Base-by-base conservation (phyloP, 176 grass and related monocot species). In the Oryza officinalis region DNA sequence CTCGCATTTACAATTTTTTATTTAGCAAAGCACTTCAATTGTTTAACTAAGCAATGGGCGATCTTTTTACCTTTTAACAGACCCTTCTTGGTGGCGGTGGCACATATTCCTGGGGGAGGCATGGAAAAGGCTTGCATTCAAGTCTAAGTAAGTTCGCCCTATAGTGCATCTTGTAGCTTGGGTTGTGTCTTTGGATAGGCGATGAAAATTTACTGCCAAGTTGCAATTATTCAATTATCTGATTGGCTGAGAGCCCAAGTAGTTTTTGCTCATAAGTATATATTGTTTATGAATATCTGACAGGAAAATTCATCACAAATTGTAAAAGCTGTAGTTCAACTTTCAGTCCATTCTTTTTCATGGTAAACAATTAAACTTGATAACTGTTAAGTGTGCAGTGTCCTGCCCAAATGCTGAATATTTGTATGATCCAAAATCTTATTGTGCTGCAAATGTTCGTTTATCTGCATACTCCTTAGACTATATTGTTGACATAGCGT, bases 21-120 rank as follows among this genome's bases (percentile, higher is more conserved):
- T 25, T 72, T 8, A 33, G 35, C 27, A 71, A 33, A 43, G 13
- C 30, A 82, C 17, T 63, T 71, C 6, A 64, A 71, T 43, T 78
- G 27, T 84, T 76, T 76, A 54, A 64, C 25, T 74, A 26, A 82
- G 28, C 57, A 17, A 82, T 20, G 27, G 31, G 8, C 64, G 15
- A 85, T 26, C 52, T 35, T 30, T 75, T 18, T 61, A 10, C 57
- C 22, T 25, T 61, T 76, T 74, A 81, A 61, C 84, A 95, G 96
- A 82, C 89, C n/a, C 83, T 98, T 88, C 88, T 98, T 65, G 93
- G 96, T 82, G 96, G 96, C 4, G 93, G 91, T 47, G 96, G 96
- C 18, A 63, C 84, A 6, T 92, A 89, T 86, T 86, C 96, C 80
- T 90, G 93, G 87, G 91, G 96, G 64, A 94, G 96, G 27, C 87